Conservation (phyloP, 1,284 basidiomycete species). For the Butyriboletus appendiculatus region DNA sequence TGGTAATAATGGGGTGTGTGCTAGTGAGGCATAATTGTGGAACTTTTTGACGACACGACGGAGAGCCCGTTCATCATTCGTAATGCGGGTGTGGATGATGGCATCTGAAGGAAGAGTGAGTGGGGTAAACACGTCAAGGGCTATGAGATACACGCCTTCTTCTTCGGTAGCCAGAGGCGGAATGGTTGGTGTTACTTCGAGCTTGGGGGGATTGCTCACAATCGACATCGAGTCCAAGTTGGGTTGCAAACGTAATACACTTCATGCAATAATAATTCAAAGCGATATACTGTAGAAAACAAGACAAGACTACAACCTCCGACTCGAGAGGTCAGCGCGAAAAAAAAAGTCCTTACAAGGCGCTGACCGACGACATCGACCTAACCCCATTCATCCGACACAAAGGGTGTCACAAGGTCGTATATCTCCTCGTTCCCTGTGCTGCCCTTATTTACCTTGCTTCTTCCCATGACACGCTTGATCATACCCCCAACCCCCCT, state of each 20-base stretch:
- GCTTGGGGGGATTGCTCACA: constrained; percentile 11
- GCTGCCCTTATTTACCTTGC: constrained; percentile 45
- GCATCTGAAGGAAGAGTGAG: constrained; percentile 48
- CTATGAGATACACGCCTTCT: constrained; percentile 51
- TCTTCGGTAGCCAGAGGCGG: constrained; percentile 60
- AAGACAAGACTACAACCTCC: neutral
- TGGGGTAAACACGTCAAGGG: constrained; percentile 18
- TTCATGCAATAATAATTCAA: neutral
- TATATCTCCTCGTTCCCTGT: constrained; percentile 72
- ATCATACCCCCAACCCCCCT: constrained; percentile 50
- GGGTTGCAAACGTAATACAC: neutral
- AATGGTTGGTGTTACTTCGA: constrained; percentile 26
- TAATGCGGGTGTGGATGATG: constrained; percentile 75
- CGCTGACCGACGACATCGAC: neutral
- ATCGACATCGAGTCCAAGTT: constrained; percentile 15
- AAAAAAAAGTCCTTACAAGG: neutral
- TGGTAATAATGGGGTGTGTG: constrained; percentile 49
- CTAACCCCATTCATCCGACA: constrained; percentile 63
- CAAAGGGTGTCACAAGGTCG: constrained; percentile 77
- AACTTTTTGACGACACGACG: constrained; percentile 79
- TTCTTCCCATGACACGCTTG: constrained; percentile 61
- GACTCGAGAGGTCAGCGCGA: neutral
- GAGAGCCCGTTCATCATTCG: constrained; percentile 71
- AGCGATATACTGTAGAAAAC: neutral
- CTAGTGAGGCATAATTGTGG: constrained; percentile 64